These are phyloP conservation scores for Aegilops sharonensis DNA, from an alignment of 176 grass and related monocot genomes.

Conservation along the genomic window DNA sequence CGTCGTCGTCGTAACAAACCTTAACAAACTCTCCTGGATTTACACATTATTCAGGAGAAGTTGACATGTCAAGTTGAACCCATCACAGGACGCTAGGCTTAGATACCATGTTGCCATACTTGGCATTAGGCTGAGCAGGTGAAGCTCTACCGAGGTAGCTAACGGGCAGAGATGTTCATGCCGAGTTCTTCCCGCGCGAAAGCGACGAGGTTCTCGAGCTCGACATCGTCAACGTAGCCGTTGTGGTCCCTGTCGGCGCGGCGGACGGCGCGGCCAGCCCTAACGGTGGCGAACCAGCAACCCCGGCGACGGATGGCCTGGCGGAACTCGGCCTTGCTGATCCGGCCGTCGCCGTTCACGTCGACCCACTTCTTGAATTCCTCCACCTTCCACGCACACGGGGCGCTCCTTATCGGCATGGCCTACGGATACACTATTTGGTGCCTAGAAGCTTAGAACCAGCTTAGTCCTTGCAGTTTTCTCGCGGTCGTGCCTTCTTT, in stretches of 20 bases:
- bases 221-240: constrained; percentile 56
- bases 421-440: no score
- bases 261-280: constrained; percentile 26
- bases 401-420: neutral
- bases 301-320: constrained; percentile 51
- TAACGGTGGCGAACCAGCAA: constrained; percentile 32
- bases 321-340: constrained; percentile 54
- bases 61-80: neutral
- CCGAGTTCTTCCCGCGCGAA: constrained; percentile 55
- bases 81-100: no score
- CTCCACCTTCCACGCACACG: constrained; percentile 9
- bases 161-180: constrained; percentile 40
- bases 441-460: no score
- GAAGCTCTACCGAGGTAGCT: neutral
- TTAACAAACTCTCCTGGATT: neutral
- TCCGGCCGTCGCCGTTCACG: constrained; percentile 47
- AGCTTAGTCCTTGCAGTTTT: no score
- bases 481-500: neutral
- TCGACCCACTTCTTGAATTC: constrained; percentile 72
- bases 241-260: constrained; percentile 41
- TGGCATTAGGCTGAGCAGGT: no score
- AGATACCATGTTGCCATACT: neutral
- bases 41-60: constrained; percentile 23
- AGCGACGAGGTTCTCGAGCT: constrained; percentile 50
- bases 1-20: neutral